Base-by-base conservation (phyloP, 2,329 filamentous ascomycete species). In the Thielaviopsis musarum region DNA sequence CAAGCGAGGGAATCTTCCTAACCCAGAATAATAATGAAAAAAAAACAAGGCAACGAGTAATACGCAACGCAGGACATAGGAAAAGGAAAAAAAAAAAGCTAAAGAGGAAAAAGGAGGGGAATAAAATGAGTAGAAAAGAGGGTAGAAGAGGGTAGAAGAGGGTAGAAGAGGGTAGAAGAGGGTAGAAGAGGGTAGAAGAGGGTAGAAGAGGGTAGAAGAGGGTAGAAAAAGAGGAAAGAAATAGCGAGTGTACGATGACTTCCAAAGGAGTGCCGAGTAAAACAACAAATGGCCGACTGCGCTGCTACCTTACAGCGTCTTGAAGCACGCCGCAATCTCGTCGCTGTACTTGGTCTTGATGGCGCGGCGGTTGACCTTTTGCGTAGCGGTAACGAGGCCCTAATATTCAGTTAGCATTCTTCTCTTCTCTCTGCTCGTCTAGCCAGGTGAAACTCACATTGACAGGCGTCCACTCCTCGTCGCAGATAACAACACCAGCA, bases 381-480 rank as follows among this genome's bases (percentile, higher is more conserved):
- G 77, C 6, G 80, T 83, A n/a, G 78, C 79, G 34, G 80, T 82
- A 30, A 81, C 78, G 28, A 82, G 71, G 2, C 78, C 78, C 79
- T 82, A 30, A 15, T 34, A 34, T 12, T 26, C 24, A 26, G 59
- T 71, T 65, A 68, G 63, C 57, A 61, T 52, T 21, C 24, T 52
- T 17, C 3, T 53, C 13, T 10, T 21, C 2, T 22, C 0, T 9
- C 26, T 4, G 15, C 15, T 5, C 38, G 17, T n/a, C 21, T 28
- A 55, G 24, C 22, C 1, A 49, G 15, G 5, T 5, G 22, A 22
- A 61, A 79, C 87, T 83, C 75, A 91, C 88, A 68, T 84, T 93
- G 61, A 83, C 79, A 58, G 89, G 87, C 59, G 85, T 91, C 89
- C 89, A 95, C 71, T 94, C 89, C 68, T 91, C 88, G 64, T 91